Evolutionary conservation across 2,329 filamentous ascomycete species (phyloP).

Genomic region (Trichophyton verrucosum): DNA sequence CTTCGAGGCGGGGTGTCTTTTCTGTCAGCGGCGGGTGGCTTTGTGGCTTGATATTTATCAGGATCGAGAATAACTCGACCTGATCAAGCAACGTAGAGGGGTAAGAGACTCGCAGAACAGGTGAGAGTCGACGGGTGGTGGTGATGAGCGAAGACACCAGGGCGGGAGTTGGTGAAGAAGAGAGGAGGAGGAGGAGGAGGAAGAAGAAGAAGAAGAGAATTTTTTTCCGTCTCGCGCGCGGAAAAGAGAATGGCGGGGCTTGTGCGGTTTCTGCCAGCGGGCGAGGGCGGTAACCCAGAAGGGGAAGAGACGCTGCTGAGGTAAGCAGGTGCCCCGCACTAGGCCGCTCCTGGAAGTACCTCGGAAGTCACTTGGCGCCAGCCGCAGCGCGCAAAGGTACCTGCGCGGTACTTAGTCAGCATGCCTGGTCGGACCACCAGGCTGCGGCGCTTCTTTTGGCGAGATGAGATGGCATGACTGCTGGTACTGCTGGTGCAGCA

Average conservation of each 20-base stretch:
- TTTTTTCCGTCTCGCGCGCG: conserved; percentile 8
- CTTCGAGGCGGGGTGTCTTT: conserved; percentile 30
- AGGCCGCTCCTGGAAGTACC: neutral
- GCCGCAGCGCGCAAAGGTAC: neutral
- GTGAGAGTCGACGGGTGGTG: neutral
- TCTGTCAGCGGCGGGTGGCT: neutral
- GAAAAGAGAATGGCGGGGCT: conserved; percentile 13
- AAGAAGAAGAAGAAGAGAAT: conserved; percentile 16
- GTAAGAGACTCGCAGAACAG: too few relatives aligned
- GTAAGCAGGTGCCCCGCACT: conserved; percentile 7
- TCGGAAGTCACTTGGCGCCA: neutral
- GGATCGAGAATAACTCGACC: conserved; percentile 36
- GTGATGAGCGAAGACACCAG: conserved; percentile 12
- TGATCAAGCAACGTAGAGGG: conserved; percentile 14
- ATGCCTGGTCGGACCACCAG: neutral
- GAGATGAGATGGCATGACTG: too few relatives aligned
- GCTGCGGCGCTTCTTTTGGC: neutral
- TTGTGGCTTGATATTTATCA: conserved; percentile 20
- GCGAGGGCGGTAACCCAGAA: conserved; percentile 5
- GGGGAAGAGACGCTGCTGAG: conserved; percentile 1
- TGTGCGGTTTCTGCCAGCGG: conserved; percentile 12
- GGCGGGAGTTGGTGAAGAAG: conserved; percentile 13
- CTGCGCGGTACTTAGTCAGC: neutral
- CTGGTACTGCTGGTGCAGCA: too few relatives aligned
- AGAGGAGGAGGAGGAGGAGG: conserved; percentile 19